These are phyloP conservation scores for Pyrenopolyporus hunteri DNA, from an alignment of 495 filamentous ascomycete species.

Conservation along the genomic window DNA sequence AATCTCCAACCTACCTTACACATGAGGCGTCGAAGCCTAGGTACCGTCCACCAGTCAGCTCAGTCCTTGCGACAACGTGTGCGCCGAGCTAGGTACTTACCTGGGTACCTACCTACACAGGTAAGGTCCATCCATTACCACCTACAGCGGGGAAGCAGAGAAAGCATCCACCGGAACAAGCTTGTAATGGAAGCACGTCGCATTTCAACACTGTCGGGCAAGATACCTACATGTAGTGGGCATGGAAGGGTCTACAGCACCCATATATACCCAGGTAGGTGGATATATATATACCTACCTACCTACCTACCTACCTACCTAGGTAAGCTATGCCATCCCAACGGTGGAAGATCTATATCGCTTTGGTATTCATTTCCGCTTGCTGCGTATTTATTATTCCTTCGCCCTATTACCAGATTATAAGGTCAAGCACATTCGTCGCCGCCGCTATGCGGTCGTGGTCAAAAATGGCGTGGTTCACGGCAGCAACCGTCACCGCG, in stretches of 20 bases:
- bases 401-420: background rate
- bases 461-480: constrained; percentile 7
- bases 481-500: background rate
- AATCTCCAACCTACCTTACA: background rate
- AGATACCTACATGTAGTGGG: too few species aligned
- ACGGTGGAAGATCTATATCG: background rate
- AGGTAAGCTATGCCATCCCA: background rate
- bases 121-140: too few species aligned
- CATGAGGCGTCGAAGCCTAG: background rate
- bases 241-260: too few species aligned
- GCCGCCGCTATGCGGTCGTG: constrained; percentile 9
- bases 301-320: background rate
- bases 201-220: background rate
- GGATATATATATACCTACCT: background rate
- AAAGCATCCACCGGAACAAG: too few species aligned
- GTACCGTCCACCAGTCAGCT: background rate
- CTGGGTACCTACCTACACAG: too few species aligned
- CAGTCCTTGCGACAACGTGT: background rate
- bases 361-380: background rate
- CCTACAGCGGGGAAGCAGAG: too few species aligned
- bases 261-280: too few species aligned
- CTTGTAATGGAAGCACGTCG: too few species aligned
- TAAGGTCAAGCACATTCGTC: too few species aligned
- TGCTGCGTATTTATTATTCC: background rate
- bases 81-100: background rate